Conservation (phyloP, 306 rosid genomes). For the Sesbania bispinosa region DNA sequence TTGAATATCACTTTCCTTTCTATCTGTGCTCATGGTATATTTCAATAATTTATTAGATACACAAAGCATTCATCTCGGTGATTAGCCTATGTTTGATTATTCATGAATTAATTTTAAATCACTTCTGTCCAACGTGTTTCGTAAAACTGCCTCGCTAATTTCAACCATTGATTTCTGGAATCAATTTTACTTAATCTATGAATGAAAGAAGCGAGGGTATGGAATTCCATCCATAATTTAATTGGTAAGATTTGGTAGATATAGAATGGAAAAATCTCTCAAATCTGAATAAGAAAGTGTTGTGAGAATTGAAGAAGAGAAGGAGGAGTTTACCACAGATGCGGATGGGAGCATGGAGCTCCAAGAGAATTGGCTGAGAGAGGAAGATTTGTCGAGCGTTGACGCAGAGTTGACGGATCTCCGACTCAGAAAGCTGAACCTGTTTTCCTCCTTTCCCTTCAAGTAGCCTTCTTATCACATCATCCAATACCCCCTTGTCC, state of each 20-base stretch:
- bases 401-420: constrained; percentile 98
- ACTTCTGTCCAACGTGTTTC: no score
- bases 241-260: background rate
- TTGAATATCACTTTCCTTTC: background rate
- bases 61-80: background rate
- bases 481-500: constrained; percentile 69
- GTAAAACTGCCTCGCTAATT: no score
- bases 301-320: background rate
- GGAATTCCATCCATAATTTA: background rate
- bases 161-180: no score
- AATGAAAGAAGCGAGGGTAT: no score
- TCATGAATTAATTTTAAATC: no score
- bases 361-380: constrained; percentile 79
- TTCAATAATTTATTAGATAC: background rate
- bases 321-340: constrained; percentile 54
- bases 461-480: constrained; percentile 74
- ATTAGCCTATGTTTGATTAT: no score
- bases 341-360: constrained; percentile 71
- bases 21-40: background rate
- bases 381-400: constrained; percentile 91
- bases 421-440: constrained; percentile 92
- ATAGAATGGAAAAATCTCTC: no score
- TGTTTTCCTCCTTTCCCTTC: constrained; percentile 89
- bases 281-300: background rate
- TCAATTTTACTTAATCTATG: background rate